Conservation (phyloP, 805 yeast genomes). For the Nakazawaea wickerhamii region DNA sequence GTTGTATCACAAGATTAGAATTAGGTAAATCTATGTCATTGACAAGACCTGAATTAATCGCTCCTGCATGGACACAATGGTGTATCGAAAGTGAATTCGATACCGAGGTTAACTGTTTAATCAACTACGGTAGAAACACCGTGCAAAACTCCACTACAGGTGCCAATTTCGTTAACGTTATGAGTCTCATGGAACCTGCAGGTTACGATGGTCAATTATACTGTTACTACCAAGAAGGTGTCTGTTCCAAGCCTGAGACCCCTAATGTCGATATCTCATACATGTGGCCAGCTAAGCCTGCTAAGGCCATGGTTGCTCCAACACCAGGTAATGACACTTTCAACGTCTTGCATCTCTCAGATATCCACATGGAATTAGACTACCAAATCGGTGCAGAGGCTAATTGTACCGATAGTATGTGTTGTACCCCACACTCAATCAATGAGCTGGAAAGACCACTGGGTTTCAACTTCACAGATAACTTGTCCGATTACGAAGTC, state of each 20-base stretch:
- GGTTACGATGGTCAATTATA: conserved; percentile 55
- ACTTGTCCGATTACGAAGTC: conserved; percentile 13
- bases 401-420: conserved; percentile 51
- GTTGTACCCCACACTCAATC: conserved; percentile 51
- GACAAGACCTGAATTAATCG: conserved; percentile 35
- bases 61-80: conserved; percentile 37
- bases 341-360: conserved; percentile 62
- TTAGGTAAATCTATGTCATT: conserved; percentile 33
- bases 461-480: conserved; percentile 34
- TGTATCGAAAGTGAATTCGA: conserved; percentile 30
- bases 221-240: conserved; percentile 47
- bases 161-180: conserved; percentile 45
- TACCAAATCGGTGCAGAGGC: conserved; percentile 51
- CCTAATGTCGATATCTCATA: conserved; percentile 40
- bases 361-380: conserved; percentile 57
- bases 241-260: conserved; percentile 49
- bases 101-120: conserved; percentile 23
- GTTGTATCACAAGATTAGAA: conserved; percentile 30
- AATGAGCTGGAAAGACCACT: conserved; percentile 34
- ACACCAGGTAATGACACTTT: conserved; percentile 35
- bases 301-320: conserved; percentile 37
- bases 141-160: conserved; percentile 32
- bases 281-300: conserved; percentile 41
- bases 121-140: conserved; percentile 32
- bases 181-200: conserved; percentile 45